Percentiles rank a stretch among this genome's conserved stretches.
Evolutionary conservation across 345 rosid species (phyloP).

Genomic region (Eutrema heterophyllum): DNA sequence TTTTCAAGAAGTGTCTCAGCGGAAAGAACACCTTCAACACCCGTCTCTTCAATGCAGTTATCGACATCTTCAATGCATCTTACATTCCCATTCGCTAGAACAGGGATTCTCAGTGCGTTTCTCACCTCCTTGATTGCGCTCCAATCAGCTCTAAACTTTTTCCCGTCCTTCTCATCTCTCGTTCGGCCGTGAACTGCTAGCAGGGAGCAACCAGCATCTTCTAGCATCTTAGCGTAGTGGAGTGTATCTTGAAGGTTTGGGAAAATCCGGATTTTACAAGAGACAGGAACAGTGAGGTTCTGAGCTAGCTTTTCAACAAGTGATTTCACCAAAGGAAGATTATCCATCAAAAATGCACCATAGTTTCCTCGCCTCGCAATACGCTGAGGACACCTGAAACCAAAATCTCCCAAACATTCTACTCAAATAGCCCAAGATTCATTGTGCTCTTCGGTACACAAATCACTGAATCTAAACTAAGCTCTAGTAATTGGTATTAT

Average conservation of each 20-base stretch:
- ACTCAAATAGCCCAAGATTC: neutral
- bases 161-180: slow-evolving; percentile 83
- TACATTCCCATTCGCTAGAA: slow-evolving; percentile 90
- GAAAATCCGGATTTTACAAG: slow-evolving; percentile 86
- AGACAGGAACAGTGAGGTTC: slow-evolving; percentile 70
- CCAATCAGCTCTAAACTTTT: slow-evolving; percentile 81
- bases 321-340: slow-evolving; percentile 79
- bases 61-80: slow-evolving; percentile 76
- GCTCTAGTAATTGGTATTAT: neutral
- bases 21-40: slow-evolving; percentile 88
- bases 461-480: neutral
- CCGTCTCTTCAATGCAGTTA: slow-evolving; percentile 63
- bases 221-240: slow-evolving; percentile 81
- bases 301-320: slow-evolving; percentile 67
- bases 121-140: slow-evolving; percentile 79
- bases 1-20: slow-evolving; percentile 95
- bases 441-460: neutral
- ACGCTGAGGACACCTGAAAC: slow-evolving; percentile 87
- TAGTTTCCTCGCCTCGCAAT: slow-evolving; percentile 84
- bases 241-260: slow-evolving; percentile 72
- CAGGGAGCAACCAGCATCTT: slow-evolving; percentile 91
- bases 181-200: slow-evolving; percentile 93
- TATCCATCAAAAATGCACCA: slow-evolving; percentile 96
- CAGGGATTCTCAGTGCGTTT: slow-evolving; percentile 62
- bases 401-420: neutral